These are phyloP conservation scores for Hymenochaete sp. DNA, from an alignment of 1,284 basidiomycete species.

Conservation along the genomic window DNA sequence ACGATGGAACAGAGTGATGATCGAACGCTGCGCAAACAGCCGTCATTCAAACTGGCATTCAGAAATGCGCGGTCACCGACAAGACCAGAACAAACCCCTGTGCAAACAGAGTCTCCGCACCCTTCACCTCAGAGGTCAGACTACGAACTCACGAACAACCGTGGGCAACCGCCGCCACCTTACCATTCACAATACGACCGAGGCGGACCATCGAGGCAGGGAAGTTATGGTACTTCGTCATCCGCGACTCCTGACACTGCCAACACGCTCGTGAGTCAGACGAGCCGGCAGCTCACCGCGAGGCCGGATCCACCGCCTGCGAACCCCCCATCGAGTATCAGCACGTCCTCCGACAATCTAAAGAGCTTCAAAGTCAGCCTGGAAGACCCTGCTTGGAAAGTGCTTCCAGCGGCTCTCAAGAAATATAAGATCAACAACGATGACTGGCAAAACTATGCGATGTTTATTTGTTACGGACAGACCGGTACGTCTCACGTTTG, in stretches of 20 bases:
- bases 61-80: constrained; percentile 70
- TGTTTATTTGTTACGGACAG: constrained; percentile 97
- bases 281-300: constrained; percentile 24
- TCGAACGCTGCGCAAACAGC: constrained; percentile 52
- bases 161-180: constrained; percentile 23
- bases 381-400: constrained; percentile 97
- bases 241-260: constrained; percentile 17
- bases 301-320: constrained; percentile 19
- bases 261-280: constrained; percentile 20
- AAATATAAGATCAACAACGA: constrained; percentile 99
- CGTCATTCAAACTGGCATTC: constrained; percentile 79
- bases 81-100: constrained; percentile 42
- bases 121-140: constrained; percentile 68
- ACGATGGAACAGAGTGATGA: constrained; percentile 35
- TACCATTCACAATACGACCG: constrained; percentile 24
- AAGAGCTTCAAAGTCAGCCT: constrained; percentile 87
- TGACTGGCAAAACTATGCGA: constrained; percentile 97
- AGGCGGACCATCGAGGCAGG: constrained; percentile 14
- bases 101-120: constrained; percentile 54
- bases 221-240: constrained; percentile 5
- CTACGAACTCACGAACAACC: constrained; percentile 45
- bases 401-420: constrained; percentile 93
- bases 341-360: constrained; percentile 56
- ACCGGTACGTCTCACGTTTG: constrained; percentile 69
- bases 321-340: constrained; percentile 19